Evolutionary conservation across 495 filamentous ascomycete species (phyloP), one percentile per base, ranked within the genome.

Genomic region (Aspergillus panamensis): DNA sequence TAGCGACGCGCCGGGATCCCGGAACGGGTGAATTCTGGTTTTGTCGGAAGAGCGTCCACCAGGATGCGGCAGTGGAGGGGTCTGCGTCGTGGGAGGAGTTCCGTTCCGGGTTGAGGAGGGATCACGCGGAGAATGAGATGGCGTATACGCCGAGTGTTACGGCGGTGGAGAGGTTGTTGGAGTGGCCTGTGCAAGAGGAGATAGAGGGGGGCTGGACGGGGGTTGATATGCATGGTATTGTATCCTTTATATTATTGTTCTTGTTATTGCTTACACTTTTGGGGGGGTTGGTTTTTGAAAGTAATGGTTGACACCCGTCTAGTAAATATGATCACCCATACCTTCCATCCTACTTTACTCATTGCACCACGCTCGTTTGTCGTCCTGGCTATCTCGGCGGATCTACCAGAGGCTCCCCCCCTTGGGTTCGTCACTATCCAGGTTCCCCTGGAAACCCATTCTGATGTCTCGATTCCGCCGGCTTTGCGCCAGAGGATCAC

Each of bases 11-110:
- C 48, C 62, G 64, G 6, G 69, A 83, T 50, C 59, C 67, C n/a
- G 68, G 55, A 21, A 51, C 69, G 32, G 72, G 73, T 25, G 86
- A 91, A 64, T 81, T 77, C 53, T 91, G 90, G 90, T 82, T 83
- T 55, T 86, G 80, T 49, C 80, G 90, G 31, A 75, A 77, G 51
- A 87, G 83, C 62, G 69, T 80, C 33, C 88, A 94, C 69, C 69
- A 69, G 30, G 78, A 90, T 54, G 68, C 65, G 2, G 62, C 70
- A 5, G 64, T 67, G 40, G 62, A 74, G 14, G 87, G 87, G 0
- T 85, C 87, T 5, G 88, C 87, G 7, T 79, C 69, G 19, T 89
- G 81, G 77, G 69, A 58, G 0, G 90, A 93, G 60, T 92, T 93
- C 60, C 73, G 79, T 20, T 58, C 59, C 1, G 82, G 79, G 33